Base-by-base conservation (phyloP, 208 protist genomes). In the Crithidia thermophila region DNA sequence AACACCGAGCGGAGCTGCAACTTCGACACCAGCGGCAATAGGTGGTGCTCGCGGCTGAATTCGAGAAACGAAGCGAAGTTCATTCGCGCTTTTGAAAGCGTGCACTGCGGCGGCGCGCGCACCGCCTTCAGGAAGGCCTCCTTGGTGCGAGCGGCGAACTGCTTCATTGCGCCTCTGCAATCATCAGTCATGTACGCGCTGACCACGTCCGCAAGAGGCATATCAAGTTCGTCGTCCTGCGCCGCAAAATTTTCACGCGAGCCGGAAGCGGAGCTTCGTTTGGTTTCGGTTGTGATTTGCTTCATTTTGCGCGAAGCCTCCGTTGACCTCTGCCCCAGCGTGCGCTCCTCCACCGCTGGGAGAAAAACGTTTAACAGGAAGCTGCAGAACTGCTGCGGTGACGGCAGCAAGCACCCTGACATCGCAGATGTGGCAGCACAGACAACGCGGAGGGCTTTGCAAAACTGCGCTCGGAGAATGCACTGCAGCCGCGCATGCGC, bases 1-100 rank as follows among this genome's bases (percentile, higher is more conserved):
- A 92, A 92, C 31, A 92, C 77, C 2, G 71, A 49, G 31, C 72
- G 53, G 25, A 92, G 28, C 25, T 79, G 56, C 28, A 49, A 20
- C 61, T 77, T 84, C 9, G 58, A 66, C 40, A 92, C 71, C 14
- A 88, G 73, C 18, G 86, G 75, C 20, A 92, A 67, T 45, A 89
- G 57, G 13, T 81, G 39, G 55, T 84, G 67, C 9, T 53, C 50
- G 10, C 77, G 77, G 36, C 59, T 71, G 28, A 75, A 36, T 30
- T 85, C 78, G 18, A 77, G 39, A 62, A 88, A 87, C 4, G 61
- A 69, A 33, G 80, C 73, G 1, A 86, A 21, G 50, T 65, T 77
- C 80, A 91, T 87, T 46, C 60, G 51, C n/a, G 34, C 53, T 21
- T 75, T 43, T 21, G 42, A n/a, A 9, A 47, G 20, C n/a, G 34